These are phyloP conservation scores for Schwanniomyces etchellsii DNA, from an alignment of 1,139 yeast genomes.

Conservation along the genomic window DNA sequence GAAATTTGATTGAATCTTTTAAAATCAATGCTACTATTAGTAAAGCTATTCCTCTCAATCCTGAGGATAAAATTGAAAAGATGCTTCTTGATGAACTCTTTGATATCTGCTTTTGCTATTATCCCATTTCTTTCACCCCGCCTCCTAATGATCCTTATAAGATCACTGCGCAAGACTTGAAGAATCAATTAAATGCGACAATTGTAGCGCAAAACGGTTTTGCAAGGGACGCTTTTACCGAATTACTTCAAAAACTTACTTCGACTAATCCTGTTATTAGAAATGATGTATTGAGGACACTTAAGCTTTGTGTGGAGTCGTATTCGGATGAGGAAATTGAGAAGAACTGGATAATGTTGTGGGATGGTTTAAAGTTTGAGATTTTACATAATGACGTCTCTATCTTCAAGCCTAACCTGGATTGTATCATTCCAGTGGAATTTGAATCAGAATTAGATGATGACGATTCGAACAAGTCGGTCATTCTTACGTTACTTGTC, in stretches of 20 bases:
- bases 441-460: slow-evolving; percentile 25
- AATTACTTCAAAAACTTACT: slow-evolving; percentile 75
- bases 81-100: slow-evolving; percentile 51
- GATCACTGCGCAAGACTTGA: slow-evolving; percentile 70
- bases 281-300: slow-evolving; percentile 65
- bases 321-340: slow-evolving; percentile 46
- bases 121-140: slow-evolving; percentile 93
- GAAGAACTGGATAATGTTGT: slow-evolving; percentile 64
- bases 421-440: slow-evolving; percentile 24
- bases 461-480: slow-evolving; percentile 33
- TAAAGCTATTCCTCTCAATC: slow-evolving; percentile 34
- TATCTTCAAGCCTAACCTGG: slow-evolving; percentile 22
- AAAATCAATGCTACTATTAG: slow-evolving; percentile 49
- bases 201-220: slow-evolving; percentile 60
- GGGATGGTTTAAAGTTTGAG: slow-evolving; percentile 89
- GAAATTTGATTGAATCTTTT: slow-evolving; percentile 73
- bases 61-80: slow-evolving; percentile 31
- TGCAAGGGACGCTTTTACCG: slow-evolving; percentile 72
- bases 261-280: slow-evolving; percentile 78
- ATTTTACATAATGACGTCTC: slow-evolving; percentile 63
- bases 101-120: slow-evolving; percentile 89
- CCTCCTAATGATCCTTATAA: slow-evolving; percentile 89
- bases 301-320: slow-evolving; percentile 48
- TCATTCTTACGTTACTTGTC: slow-evolving; percentile 44
- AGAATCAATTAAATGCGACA: slow-evolving; percentile 49